phyloP scores from a whole-genome alignment of 2,329 filamentous ascomycete genomes.

The Alternaria solani region DNA sequence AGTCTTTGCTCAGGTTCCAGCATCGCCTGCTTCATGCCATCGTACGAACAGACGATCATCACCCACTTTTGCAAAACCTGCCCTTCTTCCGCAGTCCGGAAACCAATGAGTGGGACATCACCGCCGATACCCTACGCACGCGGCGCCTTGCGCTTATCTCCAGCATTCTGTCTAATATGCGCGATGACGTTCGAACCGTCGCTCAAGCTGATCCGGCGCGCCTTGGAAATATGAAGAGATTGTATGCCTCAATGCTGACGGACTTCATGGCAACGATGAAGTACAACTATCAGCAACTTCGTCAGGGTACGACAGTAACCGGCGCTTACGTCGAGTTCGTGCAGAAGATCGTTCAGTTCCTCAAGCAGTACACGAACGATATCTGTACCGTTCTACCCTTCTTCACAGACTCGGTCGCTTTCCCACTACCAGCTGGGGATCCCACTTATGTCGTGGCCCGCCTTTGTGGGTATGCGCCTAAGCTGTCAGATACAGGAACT shows the following conservation, averaged over 20 bases:
- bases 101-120: constrained; percentile 57
- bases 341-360: constrained; percentile 64
- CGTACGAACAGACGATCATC: constrained; percentile 55
- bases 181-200: constrained; percentile 55
- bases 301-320: constrained; percentile 50
- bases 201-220: constrained; percentile 38
- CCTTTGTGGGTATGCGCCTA: constrained; percentile 66
- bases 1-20: constrained; percentile 68
- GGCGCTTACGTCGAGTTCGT: constrained; percentile 69
- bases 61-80: constrained; percentile 64
- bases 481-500: constrained; percentile 58
- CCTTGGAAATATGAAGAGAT: constrained; percentile 51
- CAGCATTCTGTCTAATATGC: constrained; percentile 67
- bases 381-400: constrained; percentile 65
- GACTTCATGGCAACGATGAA: constrained; percentile 69
- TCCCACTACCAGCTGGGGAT: constrained; percentile 67
- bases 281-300: constrained; percentile 65
- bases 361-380: constrained; percentile 68
- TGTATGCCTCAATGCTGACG: constrained; percentile 62
- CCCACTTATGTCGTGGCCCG: constrained; percentile 69
- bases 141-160: constrained; percentile 65
- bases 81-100: constrained; percentile 60
- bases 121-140: constrained; percentile 61
- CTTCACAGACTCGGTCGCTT: constrained; percentile 67
- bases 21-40: constrained; percentile 64